These are phyloP conservation scores for Cyclocybe cylindracea DNA, from an alignment of 768 basidiomycete species.

Conservation along the genomic window DNA sequence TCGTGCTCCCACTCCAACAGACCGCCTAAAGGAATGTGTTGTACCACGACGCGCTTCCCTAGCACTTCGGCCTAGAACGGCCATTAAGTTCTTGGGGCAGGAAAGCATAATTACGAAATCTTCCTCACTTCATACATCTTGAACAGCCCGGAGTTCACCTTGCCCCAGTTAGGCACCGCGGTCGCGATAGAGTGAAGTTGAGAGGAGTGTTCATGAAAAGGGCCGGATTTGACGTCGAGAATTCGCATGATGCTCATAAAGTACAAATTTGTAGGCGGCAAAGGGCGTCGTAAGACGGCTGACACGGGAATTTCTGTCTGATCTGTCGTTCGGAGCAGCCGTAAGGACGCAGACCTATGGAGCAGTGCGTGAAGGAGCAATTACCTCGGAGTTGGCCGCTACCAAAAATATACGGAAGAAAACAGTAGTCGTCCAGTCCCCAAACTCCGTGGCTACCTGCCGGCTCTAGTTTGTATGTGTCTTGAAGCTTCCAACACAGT, in stretches of 20 bases:
- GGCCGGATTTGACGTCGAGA: slow-evolving; percentile 78
- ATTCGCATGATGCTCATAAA: slow-evolving; percentile 79
- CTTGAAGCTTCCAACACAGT: slow-evolving; percentile 85
- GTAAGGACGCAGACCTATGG: slow-evolving; percentile 6
- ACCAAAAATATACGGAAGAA: slow-evolving; percentile 89
- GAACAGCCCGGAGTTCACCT: slow-evolving; percentile 86
- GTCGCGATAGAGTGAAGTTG: slow-evolving; percentile 85
- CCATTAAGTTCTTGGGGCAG: background rate
- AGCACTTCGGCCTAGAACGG: slow-evolving; percentile 78
- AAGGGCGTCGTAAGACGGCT: slow-evolving; percentile 56
- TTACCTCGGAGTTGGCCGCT: slow-evolving; percentile 84
- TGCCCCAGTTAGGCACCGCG: slow-evolving; percentile 88
- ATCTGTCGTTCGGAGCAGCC: slow-evolving; percentile 37
- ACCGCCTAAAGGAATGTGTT: slow-evolving; percentile 88
- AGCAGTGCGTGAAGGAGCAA: slow-evolving; percentile 13
- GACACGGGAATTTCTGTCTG: slow-evolving; percentile 66
- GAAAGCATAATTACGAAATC: slow-evolving; percentile 3
- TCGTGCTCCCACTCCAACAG: slow-evolving; percentile 63
- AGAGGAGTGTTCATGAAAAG: slow-evolving; percentile 92
- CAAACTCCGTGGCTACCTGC: slow-evolving; percentile 98
- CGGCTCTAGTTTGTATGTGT: slow-evolving; percentile 88
- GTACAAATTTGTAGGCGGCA: slow-evolving; percentile 75
- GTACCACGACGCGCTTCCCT: slow-evolving; percentile 93
- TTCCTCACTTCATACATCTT: slow-evolving; percentile 90
- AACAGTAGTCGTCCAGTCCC: slow-evolving; percentile 92